Conservation (phyloP, 306 rosid species). For the Cicer pinnatifidum region DNA sequence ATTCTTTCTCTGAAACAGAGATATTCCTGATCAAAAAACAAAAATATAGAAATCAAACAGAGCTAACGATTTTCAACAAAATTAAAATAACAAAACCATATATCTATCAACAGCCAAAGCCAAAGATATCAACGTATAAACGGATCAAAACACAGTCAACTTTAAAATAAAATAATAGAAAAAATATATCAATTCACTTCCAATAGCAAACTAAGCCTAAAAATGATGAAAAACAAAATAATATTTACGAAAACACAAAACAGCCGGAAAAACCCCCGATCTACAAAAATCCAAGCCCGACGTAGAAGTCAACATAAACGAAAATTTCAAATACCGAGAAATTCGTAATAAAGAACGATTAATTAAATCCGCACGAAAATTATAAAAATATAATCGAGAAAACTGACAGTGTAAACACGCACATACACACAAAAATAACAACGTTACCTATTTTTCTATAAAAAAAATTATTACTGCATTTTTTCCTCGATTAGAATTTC, state of each 20-base stretch:
- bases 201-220: neutral
- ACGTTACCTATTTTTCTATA: neutral
- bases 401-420: neutral
- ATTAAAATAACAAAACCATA: neutral
- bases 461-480: neutral
- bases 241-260: neutral
- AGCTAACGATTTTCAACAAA: neutral
- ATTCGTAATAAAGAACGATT: neutral
- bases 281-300: constrained; percentile 33
- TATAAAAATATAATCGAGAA: neutral
- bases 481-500: neutral
- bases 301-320: neutral
- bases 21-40: constrained; percentile 46
- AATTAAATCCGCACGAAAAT: constrained; percentile 11
- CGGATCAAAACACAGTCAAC: neutral
- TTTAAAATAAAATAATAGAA: neutral
- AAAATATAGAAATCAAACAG: constrained; percentile 15
- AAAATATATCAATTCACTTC: neutral
- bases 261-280: constrained; percentile 45
- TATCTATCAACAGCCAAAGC: constrained; percentile 14
- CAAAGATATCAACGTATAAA: neutral
- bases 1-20: constrained; percentile 50
- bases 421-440: neutral
- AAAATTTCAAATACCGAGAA: constrained; percentile 22
- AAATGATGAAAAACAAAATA: neutral